phyloP scores from a whole-genome alignment of 2,329 filamentous ascomycete species.

The Penicillium sp. region DNA sequence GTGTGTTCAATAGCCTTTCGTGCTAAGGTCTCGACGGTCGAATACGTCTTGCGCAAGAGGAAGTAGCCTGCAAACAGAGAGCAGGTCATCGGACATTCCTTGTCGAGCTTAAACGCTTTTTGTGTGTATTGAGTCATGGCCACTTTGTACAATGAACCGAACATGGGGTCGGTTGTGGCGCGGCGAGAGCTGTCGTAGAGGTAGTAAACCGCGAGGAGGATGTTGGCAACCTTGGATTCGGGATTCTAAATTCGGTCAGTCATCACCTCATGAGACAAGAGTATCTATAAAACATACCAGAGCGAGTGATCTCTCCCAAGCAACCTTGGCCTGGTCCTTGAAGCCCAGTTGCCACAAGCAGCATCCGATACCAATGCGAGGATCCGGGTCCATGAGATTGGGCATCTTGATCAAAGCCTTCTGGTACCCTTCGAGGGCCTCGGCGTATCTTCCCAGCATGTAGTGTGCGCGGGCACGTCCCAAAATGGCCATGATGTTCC shows the following conservation, averaged over 20 bases:
- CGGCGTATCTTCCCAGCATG: conserved; percentile 80
- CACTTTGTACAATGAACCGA: conserved; percentile 82
- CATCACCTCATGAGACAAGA: neutral
- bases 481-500: conserved; percentile 89
- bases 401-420: conserved; percentile 84
- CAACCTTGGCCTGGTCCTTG: conserved; percentile 86
- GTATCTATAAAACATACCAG: conserved; percentile 53
- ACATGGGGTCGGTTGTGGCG: conserved; percentile 79
- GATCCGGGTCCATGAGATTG: conserved; percentile 86
- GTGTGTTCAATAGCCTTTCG: conserved; percentile 94
- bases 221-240: conserved; percentile 85
- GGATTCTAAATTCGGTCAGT: conserved; percentile 53
- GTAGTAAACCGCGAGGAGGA: conserved; percentile 86
- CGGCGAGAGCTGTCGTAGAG: conserved; percentile 83
- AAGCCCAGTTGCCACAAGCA: conserved; percentile 96
- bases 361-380: conserved; percentile 91
- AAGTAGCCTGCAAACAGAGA: conserved; percentile 91
- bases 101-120: conserved; percentile 90
- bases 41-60: conserved; percentile 75
- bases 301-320: conserved; percentile 86
- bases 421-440: conserved; percentile 83
- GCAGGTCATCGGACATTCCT: conserved; percentile 84
- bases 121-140: conserved; percentile 95
- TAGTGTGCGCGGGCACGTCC: conserved; percentile 86
- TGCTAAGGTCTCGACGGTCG: conserved; percentile 81